phyloP scores from a whole-genome alignment of 2,329 filamentous ascomycete species.

The Hymenoscyphus scutula region DNA sequence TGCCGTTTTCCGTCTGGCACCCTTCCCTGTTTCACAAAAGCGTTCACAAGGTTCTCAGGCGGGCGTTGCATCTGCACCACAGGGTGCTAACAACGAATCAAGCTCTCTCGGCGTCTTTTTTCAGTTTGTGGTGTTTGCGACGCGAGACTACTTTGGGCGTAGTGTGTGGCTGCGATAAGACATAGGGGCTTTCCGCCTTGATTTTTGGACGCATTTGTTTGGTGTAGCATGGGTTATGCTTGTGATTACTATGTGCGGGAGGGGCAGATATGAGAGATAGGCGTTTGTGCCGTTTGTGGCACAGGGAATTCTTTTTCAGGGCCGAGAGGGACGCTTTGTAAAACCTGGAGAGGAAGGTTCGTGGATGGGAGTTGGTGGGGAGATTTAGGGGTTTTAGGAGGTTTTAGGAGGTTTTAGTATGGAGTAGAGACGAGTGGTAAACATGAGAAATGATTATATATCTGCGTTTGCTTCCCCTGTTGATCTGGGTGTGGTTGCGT shows the following conservation, averaged over 20 bases:
- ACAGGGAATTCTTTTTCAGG: not conserved
- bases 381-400: too few relatives aligned
- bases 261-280: too few relatives aligned
- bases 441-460: not conserved
- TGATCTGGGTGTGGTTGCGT: not conserved
- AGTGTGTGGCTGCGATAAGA: not conserved
- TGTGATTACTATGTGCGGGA: too few relatives aligned
- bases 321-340: too few relatives aligned
- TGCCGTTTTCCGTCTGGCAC: not conserved
- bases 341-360: too few relatives aligned
- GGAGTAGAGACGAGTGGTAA: too few relatives aligned
- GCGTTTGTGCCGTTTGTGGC: slow-evolving; percentile 1
- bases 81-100: too few relatives aligned
- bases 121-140: not conserved
- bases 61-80: too few relatives aligned
- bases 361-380: not conserved
- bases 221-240: too few relatives aligned
- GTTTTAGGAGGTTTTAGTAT: too few relatives aligned
- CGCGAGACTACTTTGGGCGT: not conserved
- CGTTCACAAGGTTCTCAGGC: too few relatives aligned
- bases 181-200: not conserved
- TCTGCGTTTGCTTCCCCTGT: too few relatives aligned
- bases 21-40: not conserved
- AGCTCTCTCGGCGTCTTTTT: not conserved
- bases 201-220: not conserved